Conservation (phyloP, 2,329 filamentous ascomycete genomes). For the Neonectria punicea region DNA sequence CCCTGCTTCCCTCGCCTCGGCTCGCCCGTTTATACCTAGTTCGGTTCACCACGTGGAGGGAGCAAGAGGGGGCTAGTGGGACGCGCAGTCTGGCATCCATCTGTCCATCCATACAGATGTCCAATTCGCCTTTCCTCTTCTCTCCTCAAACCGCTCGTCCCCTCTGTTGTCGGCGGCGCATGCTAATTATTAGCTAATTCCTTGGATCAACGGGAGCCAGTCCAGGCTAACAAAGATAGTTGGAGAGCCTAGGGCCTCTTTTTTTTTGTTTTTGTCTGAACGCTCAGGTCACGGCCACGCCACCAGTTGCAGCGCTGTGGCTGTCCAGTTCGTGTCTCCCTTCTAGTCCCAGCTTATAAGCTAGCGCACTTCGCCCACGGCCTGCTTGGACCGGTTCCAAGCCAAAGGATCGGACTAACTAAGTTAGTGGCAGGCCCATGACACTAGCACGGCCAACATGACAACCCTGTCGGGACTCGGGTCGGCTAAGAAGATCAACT, state of each 20-base stretch:
- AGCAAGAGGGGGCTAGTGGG: not conserved
- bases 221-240: not conserved
- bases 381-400: not conserved
- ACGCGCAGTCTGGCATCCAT: not conserved
- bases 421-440: not conserved
- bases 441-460: not conserved
- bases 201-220: not conserved
- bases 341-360: not conserved
- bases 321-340: not conserved
- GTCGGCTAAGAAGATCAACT: conserved; percentile 9
- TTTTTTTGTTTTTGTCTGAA: conserved; percentile 3
- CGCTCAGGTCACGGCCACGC: not conserved
- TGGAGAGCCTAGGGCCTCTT: conserved; percentile 3
- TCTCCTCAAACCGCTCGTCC: not conserved
- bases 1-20: not conserved
- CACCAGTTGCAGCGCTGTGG: not conserved
- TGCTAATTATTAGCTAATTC: not conserved
- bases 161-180: not conserved
- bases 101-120: not conserved
- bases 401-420: not conserved
- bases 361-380: not conserved
- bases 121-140: not conserved
- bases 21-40: not conserved
- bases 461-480: conserved; percentile 10
- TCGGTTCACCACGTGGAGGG: conserved; percentile 10